These are phyloP conservation scores for Mycosphaerelloides madeirae DNA, from an alignment of 2,329 filamentous ascomycete species.

Conservation along the genomic window DNA sequence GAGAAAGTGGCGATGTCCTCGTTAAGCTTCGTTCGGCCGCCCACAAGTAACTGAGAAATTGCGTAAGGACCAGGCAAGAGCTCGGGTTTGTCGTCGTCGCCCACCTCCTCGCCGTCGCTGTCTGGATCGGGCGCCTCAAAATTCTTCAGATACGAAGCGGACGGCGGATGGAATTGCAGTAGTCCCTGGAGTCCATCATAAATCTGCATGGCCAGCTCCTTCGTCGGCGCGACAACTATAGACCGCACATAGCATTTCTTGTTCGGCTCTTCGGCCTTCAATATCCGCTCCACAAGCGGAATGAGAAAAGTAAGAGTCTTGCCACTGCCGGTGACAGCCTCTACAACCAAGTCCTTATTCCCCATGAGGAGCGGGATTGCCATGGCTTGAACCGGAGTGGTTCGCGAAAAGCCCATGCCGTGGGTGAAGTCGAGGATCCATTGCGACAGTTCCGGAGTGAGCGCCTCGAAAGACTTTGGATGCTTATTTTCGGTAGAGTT, in stretches of 20 bases:
- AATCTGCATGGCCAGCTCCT: conserved; percentile 89
- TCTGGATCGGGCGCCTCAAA: conserved; percentile 29
- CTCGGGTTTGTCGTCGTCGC: conserved; percentile 39
- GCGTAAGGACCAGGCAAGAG: conserved; percentile 50
- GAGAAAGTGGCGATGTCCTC: conserved; percentile 85
- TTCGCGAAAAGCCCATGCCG: conserved; percentile 78
- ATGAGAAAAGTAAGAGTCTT: conserved; percentile 86
- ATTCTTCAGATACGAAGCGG: conserved; percentile 62
- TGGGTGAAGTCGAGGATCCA: conserved; percentile 83
- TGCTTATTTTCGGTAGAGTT: conserved; percentile 26
- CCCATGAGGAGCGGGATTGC: conserved; percentile 82
- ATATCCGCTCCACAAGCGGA: conserved; percentile 73
- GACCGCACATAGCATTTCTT: conserved; percentile 87
- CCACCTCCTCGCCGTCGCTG: conserved; percentile 39
- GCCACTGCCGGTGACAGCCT: conserved; percentile 84
- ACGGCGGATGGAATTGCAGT: conserved; percentile 76
- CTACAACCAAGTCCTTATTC: conserved; percentile 89
- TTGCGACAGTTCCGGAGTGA: conserved; percentile 67
- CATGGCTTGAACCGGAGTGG: conserved; percentile 93
- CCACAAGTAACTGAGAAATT: conserved; percentile 82
- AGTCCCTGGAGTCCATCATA: conserved; percentile 72
- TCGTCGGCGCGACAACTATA: conserved; percentile 86
- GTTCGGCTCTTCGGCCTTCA: conserved; percentile 73
- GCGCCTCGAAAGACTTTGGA: conserved; percentile 60
- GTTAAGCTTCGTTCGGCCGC: conserved; percentile 72